These are phyloP conservation scores for Geosiphon pyriformis DNA, from an alignment of 192 early-diverging fungal species.

Conservation along the genomic window DNA sequence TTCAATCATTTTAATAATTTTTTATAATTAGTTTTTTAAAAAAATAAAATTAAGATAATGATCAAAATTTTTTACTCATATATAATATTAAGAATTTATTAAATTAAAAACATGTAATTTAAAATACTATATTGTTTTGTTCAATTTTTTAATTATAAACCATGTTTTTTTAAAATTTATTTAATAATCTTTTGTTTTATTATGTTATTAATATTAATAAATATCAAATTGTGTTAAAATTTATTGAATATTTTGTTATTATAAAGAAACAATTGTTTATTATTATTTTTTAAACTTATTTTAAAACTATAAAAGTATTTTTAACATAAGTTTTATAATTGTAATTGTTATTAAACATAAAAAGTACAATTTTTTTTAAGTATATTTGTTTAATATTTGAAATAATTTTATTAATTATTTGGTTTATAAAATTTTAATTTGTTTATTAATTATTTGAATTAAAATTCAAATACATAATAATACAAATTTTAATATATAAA, in stretches of 20 bases:
- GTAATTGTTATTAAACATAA: constrained; percentile 14
- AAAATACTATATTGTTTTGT: constrained; percentile 13
- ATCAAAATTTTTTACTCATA: constrained; percentile 1
- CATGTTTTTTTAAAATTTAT: constrained; percentile 20
- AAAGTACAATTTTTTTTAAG: neutral
- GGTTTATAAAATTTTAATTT: constrained; percentile 16
- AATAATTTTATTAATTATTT: constrained; percentile 13
- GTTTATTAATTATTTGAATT: constrained; percentile 8
- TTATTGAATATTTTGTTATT: constrained; percentile 4
- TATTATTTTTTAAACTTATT: constrained; percentile 25
- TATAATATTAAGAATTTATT: constrained; percentile 2
- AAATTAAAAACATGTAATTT: constrained; percentile 2
- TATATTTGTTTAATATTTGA: constrained; percentile 10
- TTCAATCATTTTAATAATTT: neutral
- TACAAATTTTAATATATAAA: constrained; percentile 1
- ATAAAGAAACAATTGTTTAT: constrained; percentile 14
- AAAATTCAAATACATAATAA: neutral
- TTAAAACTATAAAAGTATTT: constrained; percentile 23
- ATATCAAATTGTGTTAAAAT: constrained; percentile 21
- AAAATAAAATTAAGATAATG: constrained; percentile 8
- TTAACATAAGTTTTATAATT: constrained; percentile 12
- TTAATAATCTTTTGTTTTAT: constrained; percentile 28
- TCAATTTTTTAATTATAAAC: constrained; percentile 20
- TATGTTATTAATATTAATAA: constrained; percentile 23
- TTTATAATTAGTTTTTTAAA: constrained; percentile 1